Evolutionary conservation across 768 basidiomycete species (phyloP).

Genomic region (Cubamyces sp.): DNA sequence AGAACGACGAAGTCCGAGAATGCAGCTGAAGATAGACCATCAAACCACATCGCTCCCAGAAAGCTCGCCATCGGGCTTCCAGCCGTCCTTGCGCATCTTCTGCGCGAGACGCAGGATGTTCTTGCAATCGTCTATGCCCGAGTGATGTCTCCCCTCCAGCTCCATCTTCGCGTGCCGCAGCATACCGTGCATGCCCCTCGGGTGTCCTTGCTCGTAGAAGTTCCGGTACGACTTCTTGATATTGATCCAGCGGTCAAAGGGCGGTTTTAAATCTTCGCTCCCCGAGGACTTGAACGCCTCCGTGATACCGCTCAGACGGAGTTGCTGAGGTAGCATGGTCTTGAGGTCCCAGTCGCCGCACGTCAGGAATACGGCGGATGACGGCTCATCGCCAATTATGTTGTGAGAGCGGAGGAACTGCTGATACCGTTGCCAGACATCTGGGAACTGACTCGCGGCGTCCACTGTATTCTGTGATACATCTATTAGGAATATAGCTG

Average conservation of each 20-base stretch:
- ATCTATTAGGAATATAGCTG: neutral
- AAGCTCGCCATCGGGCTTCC: slow-evolving; percentile 28
- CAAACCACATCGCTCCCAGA: no score
- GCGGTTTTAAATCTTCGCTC: slow-evolving; percentile 12
- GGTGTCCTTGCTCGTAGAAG: slow-evolving; percentile 21
- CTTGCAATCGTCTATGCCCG: slow-evolving; percentile 38
- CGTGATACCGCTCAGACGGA: slow-evolving; percentile 22
- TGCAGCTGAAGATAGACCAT: neutral
- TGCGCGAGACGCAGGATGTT: slow-evolving; percentile 35
- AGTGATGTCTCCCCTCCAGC: slow-evolving; percentile 36
- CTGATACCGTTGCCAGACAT: slow-evolving; percentile 35
- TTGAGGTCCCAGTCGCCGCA: slow-evolving; percentile 38
- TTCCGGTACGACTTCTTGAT: slow-evolving; percentile 32
- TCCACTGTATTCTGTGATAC: slow-evolving; percentile 30
- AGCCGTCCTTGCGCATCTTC: slow-evolving; percentile 31
- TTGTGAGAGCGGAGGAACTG: slow-evolving; percentile 28
- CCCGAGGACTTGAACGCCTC: slow-evolving; percentile 21
- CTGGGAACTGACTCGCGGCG: slow-evolving; percentile 30
- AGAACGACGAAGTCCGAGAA: neutral
- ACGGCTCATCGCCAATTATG: slow-evolving; percentile 21
- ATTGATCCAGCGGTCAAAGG: slow-evolving; percentile 35
- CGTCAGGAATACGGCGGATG: slow-evolving; percentile 30
- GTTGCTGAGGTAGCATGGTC: slow-evolving; percentile 37
- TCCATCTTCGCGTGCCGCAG: slow-evolving; percentile 28
- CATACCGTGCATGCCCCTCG: slow-evolving; percentile 34